A percentile compares a stretch with the other conserved stretches of the same genome.
phyloP scores from a whole-genome alignment of 2,329 filamentous ascomycete genomes.

The Paraconiothyrium sp. region DNA sequence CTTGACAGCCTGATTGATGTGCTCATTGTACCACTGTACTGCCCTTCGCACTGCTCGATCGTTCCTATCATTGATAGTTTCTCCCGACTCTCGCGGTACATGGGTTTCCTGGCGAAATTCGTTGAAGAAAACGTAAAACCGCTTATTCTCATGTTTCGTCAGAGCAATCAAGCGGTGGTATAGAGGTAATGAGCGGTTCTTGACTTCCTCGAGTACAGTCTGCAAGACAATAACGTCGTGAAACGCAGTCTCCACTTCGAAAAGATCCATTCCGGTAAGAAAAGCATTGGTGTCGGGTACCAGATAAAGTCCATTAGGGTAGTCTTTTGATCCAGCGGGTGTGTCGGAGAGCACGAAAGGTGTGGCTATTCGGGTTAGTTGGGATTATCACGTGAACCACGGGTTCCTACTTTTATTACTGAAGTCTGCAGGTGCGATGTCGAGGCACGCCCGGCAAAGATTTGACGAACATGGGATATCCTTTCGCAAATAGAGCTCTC shows the following conservation, averaged over 20 bases:
- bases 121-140: constrained; percentile 99
- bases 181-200: constrained; percentile 89
- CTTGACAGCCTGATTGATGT: constrained; percentile 73
- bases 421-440: constrained; percentile 80
- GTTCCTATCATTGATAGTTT: constrained; percentile 96
- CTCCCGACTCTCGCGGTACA: constrained; percentile 75
- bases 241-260: constrained; percentile 90
- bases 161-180: constrained; percentile 93
- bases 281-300: constrained; percentile 97
- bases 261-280: constrained; percentile 94
- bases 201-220: constrained; percentile 94
- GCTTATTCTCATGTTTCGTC: constrained; percentile 95
- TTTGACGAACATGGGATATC: constrained; percentile 97
- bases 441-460: constrained; percentile 80
- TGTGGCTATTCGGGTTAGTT: constrained; percentile 64
- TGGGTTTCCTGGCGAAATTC: constrained; percentile 96
- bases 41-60: constrained; percentile 89
- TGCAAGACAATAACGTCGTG: constrained; percentile 97
- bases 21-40: constrained; percentile 88
- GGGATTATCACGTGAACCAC: constrained; percentile 20
- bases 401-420: constrained; percentile 71
- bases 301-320: constrained; percentile 89
- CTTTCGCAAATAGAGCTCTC: constrained; percentile 93
- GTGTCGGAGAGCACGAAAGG: constrained; percentile 90
- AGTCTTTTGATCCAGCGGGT: constrained; percentile 83